phyloP scores from a whole-genome alignment of 495 filamentous ascomycete species.

The Aspergillus coremiiformis region DNA sequence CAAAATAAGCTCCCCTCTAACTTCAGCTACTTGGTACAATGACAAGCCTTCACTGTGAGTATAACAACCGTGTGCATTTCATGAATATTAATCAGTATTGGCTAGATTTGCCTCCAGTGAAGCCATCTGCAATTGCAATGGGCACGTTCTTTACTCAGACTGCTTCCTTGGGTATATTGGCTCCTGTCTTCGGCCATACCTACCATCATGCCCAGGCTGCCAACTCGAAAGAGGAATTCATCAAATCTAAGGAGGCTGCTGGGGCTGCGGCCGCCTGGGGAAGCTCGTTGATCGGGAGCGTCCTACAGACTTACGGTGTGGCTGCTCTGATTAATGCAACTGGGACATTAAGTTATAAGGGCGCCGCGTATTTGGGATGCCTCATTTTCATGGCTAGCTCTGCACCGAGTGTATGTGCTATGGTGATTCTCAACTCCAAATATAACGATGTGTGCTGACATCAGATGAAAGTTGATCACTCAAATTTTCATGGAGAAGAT shows the following conservation, averaged over 20 bases:
- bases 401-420: slow-evolving; percentile 69
- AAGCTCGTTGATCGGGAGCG: slow-evolving; percentile 79
- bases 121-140: slow-evolving; percentile 94
- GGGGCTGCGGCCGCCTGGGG: slow-evolving; percentile 85
- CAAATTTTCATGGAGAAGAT: slow-evolving; percentile 88
- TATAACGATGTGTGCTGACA: background rate
- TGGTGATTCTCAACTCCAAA: background rate
- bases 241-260: slow-evolving; percentile 85
- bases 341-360: slow-evolving; percentile 90
- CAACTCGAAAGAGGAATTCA: slow-evolving; percentile 93
- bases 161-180: slow-evolving; percentile 69
- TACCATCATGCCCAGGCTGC: slow-evolving; percentile 87
- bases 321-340: slow-evolving; percentile 94
- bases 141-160: slow-evolving; percentile 93
- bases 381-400: slow-evolving; percentile 88
- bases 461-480: slow-evolving; percentile 58
- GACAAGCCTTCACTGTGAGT: slow-evolving; percentile 60
- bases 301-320: slow-evolving; percentile 87
- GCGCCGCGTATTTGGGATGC: slow-evolving; percentile 84
- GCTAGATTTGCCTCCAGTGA: slow-evolving; percentile 86
- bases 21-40: slow-evolving; percentile 31
- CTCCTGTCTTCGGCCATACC: slow-evolving; percentile 87
- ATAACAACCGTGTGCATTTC: background rate
- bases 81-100: background rate
- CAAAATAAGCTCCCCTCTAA: background rate